phyloP scores from a whole-genome alignment of 768 basidiomycete species.

The Candolleomyces eurysporus region DNA sequence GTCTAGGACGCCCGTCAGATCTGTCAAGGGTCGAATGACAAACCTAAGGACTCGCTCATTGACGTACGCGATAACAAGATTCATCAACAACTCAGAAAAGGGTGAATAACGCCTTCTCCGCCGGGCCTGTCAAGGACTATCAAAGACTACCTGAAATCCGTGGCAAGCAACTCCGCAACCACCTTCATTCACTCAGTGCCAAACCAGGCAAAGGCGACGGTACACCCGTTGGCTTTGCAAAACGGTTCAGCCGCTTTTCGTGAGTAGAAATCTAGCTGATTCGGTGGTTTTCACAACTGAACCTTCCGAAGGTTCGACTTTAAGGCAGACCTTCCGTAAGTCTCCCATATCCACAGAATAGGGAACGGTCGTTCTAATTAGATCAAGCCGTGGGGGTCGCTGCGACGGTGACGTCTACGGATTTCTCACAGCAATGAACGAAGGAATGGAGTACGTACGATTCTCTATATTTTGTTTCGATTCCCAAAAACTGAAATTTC shows the following conservation, averaged over 20 bases:
- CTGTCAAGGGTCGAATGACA: conserved; percentile 20
- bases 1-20: conserved; percentile 42
- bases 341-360: too few relatives aligned
- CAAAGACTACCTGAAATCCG: conserved; percentile 28
- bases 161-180: conserved; percentile 28
- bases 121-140: conserved; percentile 39
- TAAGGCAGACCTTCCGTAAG: too few relatives aligned
- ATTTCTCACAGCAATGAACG: conserved; percentile 18
- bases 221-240: too few relatives aligned
- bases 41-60: conserved; percentile 15
- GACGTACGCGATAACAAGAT: conserved; percentile 23
- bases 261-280: too few relatives aligned
- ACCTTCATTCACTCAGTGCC: conserved; percentile 34
- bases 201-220: not conserved
- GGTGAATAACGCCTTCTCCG: conserved; percentile 41
- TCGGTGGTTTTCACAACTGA: too few relatives aligned
- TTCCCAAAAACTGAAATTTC: not conserved
- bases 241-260: too few relatives aligned
- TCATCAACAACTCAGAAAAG: conserved; percentile 36
- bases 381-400: conserved; percentile 25
- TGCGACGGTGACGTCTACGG: conserved; percentile 25
- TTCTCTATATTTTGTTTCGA: not conserved
- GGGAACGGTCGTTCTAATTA: conserved; percentile 19
- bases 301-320: too few relatives aligned
- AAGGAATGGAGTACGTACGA: conserved; percentile 19